phyloP scores from a whole-genome alignment of 2,329 filamentous ascomycete species.

The Diaporthe aspalathi region DNA sequence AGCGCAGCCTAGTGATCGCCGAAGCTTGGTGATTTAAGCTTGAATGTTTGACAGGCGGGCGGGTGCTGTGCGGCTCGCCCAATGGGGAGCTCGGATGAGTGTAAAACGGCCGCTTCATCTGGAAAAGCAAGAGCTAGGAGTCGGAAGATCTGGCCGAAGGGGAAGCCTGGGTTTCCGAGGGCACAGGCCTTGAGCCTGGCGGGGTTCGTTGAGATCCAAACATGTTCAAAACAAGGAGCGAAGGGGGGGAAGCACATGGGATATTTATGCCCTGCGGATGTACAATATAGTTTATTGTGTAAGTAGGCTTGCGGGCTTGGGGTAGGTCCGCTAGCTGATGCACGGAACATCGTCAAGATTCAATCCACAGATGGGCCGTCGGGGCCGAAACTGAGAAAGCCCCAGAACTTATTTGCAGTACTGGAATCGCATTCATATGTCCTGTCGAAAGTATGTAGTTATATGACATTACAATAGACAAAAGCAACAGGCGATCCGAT shows the following conservation, averaged over 20 bases:
- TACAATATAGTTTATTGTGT: not conserved
- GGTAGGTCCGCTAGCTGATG: not conserved
- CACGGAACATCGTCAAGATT: no score
- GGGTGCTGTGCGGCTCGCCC: constrained; percentile 9
- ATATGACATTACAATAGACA: not conserved
- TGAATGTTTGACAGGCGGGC: constrained; percentile 7
- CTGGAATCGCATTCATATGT: not conserved
- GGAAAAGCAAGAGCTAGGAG: constrained; percentile 12
- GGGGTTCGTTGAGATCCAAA: not conserved
- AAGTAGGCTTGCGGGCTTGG: not conserved
- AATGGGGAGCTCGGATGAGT: constrained; percentile 18
- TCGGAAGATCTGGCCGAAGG: constrained; percentile 24
- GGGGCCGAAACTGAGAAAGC: not conserved
- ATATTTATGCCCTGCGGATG: not conserved
- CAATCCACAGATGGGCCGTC: not conserved
- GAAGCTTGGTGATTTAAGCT: constrained; percentile 19
- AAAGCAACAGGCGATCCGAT: not conserved
- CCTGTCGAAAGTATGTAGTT: no score
- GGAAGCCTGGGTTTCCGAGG: not conserved
- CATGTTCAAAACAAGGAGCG: constrained; percentile 8
- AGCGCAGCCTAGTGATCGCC: not conserved
- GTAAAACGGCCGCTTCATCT: constrained; percentile 30
- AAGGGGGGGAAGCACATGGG: not conserved
- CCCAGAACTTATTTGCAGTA: not conserved
- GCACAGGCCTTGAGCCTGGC: not conserved